A percentile compares a stretch with the other conserved stretches of the same genome.
These are phyloP conservation scores for Balakata baccata DNA, from an alignment of 345 rosid species.

Conservation along the genomic window DNA sequence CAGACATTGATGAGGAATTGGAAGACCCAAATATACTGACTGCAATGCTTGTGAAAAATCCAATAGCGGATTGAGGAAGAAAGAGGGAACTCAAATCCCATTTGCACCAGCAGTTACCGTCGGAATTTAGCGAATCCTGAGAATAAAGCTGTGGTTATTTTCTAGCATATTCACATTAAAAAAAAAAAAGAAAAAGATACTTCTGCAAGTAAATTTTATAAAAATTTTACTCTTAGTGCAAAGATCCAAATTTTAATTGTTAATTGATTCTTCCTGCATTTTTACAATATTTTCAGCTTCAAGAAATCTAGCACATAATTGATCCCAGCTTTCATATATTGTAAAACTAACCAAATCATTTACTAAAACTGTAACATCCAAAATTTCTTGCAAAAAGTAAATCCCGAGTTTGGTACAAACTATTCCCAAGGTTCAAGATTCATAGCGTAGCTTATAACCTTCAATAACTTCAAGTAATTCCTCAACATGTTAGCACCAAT, in stretches of 20 bases:
- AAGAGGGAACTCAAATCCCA: conserved; percentile 44
- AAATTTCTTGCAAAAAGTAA: too few relatives aligned
- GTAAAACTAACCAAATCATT: too few relatives aligned
- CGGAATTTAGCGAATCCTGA: conserved; percentile 48
- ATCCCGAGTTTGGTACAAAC: too few relatives aligned
- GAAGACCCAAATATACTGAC: conserved; percentile 52
- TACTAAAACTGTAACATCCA: too few relatives aligned
- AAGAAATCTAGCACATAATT: background rate
- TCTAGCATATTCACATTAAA: background rate
- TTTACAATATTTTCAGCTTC: too few relatives aligned
- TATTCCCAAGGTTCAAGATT: too few relatives aligned
- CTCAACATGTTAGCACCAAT: background rate
- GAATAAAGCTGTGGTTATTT: conserved; percentile 24
- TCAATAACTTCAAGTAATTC: background rate
- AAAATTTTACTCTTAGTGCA: too few relatives aligned
- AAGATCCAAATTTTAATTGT: background rate
- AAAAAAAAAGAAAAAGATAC: too few relatives aligned
- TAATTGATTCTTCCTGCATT: background rate
- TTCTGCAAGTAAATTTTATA: too few relatives aligned
- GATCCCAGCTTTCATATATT: too few relatives aligned
- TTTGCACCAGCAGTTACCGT: conserved; percentile 28
- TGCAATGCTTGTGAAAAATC: conserved; percentile 56
- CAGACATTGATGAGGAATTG: conserved; percentile 41
- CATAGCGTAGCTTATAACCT: background rate
- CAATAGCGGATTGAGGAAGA: conserved; percentile 61